Base-by-base conservation (phyloP, 805 yeast species). In the Lipomyces starkeyi region DNA sequence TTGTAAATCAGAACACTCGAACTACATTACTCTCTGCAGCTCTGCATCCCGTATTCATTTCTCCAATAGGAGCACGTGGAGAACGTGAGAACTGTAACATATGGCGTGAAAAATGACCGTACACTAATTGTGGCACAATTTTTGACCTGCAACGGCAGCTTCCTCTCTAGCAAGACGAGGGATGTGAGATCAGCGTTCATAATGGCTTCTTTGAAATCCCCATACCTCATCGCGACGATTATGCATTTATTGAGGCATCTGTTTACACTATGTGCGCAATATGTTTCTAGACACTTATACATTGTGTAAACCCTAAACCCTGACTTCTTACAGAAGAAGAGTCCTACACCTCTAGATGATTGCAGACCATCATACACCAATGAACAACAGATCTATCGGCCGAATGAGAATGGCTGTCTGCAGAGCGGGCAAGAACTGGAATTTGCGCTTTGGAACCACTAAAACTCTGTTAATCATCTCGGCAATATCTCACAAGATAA, bases 381-480 rank as follows among this genome's bases (percentile, higher is more conserved):
- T n/a, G 22, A 11, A 5, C 5, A 17, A 43, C 14, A n/a, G 49
- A 2, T 43, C 56, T 63, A 66, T 8, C 71, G 64, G n/a, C 70
- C 67, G 60, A 62, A 68, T 17, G 71, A 55, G 27, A 68, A 68
- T 35, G 70, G 71, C 40, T 68, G 71, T 52, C 99, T 89, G 80
- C 99, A 95, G 76, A 95, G 82, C 53, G 99, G 99, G 81, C 99
- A 95, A 1, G 97, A 90, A 72, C 91, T 91, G 64, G 91, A 85
- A 54, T 95, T 96, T 14, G 97, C 91, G 73, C 97, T 93, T 81
- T 91, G 91, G 80, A 95, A 95, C 99, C 99, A 95, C 77, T 69
- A 66, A 13, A 13, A 20, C 17, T 20, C n/a, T 25, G 49, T 65
- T 58, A 65, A 63, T 20, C 8, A n/a, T 17, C 47, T 14, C 22